phyloP scores from a whole-genome alignment of 495 filamentous ascomycete species.

The Podospora comata region DNA sequence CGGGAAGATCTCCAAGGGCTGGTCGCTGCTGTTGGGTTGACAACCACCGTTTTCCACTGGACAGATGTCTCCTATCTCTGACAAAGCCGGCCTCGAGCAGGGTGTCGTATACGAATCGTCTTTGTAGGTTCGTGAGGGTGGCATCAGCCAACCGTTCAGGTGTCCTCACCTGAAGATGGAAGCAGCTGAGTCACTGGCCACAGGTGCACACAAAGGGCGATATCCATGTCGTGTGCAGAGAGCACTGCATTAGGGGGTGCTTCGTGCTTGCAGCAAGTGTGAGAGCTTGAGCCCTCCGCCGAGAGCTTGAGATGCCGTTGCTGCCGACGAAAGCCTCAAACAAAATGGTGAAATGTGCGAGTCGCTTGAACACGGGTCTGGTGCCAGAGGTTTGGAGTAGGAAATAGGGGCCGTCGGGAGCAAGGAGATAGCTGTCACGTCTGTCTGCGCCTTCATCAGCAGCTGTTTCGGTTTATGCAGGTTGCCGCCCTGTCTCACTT shows the following conservation, averaged over 20 bases:
- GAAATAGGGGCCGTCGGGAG: background rate
- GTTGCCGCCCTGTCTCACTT: conserved; percentile 12
- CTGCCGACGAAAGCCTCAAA: background rate
- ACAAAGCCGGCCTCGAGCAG: background rate
- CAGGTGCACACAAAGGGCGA: background rate
- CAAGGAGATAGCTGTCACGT: background rate
- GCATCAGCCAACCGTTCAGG: background rate
- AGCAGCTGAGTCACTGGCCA: background rate
- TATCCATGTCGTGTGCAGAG: background rate
- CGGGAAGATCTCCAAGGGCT: background rate
- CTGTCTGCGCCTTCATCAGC: background rate
- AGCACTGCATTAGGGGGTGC: conserved; percentile 4
- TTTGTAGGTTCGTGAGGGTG: background rate
- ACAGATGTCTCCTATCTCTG: background rate
- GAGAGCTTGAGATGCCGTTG: background rate
- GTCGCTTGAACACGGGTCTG: background rate
- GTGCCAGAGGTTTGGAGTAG: background rate
- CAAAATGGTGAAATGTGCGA: background rate
- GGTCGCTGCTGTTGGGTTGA: background rate
- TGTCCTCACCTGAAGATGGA: background rate
- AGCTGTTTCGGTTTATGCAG: conserved; percentile 19
- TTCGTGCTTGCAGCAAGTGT: background rate
- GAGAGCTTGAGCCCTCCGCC: background rate
- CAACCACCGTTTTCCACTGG: background rate
- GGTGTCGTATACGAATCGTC: background rate